These are phyloP conservation scores for Phaeophleospora eucalypticola DNA, from an alignment of 2,329 filamentous ascomycete genomes.

Conservation along the genomic window DNA sequence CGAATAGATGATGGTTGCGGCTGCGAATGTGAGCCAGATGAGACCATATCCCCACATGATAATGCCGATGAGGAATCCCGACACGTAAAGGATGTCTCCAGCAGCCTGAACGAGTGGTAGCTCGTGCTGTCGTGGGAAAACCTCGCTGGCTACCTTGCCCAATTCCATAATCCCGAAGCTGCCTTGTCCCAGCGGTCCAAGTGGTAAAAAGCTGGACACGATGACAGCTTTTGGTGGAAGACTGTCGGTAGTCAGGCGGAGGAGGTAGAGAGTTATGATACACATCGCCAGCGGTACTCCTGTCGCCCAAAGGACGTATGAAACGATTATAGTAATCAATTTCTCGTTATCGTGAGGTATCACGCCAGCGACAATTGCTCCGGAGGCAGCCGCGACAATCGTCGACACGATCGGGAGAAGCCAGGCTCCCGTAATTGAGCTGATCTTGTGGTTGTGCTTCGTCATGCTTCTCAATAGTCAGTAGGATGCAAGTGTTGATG, in stretches of 20 bases:
- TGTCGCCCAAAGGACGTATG: constrained; percentile 66
- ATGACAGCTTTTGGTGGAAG: constrained; percentile 64
- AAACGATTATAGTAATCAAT: constrained; percentile 59
- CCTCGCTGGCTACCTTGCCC: constrained; percentile 27
- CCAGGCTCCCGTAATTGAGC: constrained; percentile 59
- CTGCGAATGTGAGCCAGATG: constrained; percentile 45
- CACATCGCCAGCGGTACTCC: constrained; percentile 58
- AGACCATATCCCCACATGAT: constrained; percentile 56
- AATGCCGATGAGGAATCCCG: constrained; percentile 51
- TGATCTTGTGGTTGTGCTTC: too few species aligned
- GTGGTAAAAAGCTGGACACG: constrained; percentile 63
- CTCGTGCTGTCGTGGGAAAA: constrained; percentile 8
- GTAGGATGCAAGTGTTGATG: too few species aligned
- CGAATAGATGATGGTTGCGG: constrained; percentile 39
- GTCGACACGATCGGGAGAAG: constrained; percentile 63
- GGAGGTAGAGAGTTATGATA: constrained; percentile 65
- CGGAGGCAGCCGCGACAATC: constrained; percentile 61
- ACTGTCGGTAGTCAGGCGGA: constrained; percentile 62
- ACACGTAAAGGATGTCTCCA: constrained; percentile 46
- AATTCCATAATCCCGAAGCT: constrained; percentile 46
- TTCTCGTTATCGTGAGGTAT: constrained; percentile 53
- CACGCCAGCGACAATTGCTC: constrained; percentile 57
- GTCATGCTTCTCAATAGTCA: too few species aligned
- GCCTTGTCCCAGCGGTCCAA: constrained; percentile 64
- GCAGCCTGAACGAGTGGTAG: constrained; percentile 39